Evolutionary conservation across 768 basidiomycete species (phyloP).

Genomic region (Auriculariales sp.): DNA sequence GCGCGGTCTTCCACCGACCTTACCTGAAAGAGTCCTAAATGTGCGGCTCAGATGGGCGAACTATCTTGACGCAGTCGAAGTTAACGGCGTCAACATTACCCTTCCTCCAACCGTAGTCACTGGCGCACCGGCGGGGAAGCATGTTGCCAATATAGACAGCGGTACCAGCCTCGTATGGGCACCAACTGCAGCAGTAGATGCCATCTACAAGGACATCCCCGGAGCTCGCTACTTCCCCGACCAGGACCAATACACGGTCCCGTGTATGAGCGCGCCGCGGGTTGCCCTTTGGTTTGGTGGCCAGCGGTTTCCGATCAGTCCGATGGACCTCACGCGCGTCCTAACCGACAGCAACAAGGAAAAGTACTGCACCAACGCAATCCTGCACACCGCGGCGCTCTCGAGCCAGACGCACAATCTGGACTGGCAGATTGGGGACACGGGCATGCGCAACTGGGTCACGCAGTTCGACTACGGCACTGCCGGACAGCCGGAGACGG

Average conservation of each 20-base stretch:
- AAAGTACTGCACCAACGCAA: not conserved
- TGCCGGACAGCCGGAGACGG: not conserved
- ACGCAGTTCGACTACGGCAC: not conserved
- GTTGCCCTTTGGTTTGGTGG: conserved; percentile 63
- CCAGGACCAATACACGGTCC: conserved; percentile 51
- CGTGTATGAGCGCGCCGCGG: conserved; percentile 60
- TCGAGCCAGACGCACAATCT: not conserved
- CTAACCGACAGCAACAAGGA: conserved; percentile 34
- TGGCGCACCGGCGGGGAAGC: conserved; percentile 4
- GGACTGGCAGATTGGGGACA: not conserved
- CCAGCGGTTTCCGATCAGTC: conserved; percentile 49
- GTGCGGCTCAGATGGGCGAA: not conserved
- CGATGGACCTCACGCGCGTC: conserved; percentile 52
- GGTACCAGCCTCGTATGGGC: conserved; percentile 16
- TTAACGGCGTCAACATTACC: conserved; percentile 2
- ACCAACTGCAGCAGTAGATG: conserved; percentile 17
- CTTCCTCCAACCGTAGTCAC: not conserved
- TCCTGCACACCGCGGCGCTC: not conserved
- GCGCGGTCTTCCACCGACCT: too few species aligned
- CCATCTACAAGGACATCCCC: conserved; percentile 65
- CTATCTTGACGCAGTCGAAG: conserved; percentile 2
- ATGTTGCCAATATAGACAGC: conserved; percentile 15
- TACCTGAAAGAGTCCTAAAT: too few species aligned
- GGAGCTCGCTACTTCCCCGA: conserved; percentile 49
- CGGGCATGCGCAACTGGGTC: not conserved